Evolutionary conservation across 208 protist genomes (phyloP), one percentile per base, ranked within the genome.

Genomic region (Wallacemonas sp.): DNA sequence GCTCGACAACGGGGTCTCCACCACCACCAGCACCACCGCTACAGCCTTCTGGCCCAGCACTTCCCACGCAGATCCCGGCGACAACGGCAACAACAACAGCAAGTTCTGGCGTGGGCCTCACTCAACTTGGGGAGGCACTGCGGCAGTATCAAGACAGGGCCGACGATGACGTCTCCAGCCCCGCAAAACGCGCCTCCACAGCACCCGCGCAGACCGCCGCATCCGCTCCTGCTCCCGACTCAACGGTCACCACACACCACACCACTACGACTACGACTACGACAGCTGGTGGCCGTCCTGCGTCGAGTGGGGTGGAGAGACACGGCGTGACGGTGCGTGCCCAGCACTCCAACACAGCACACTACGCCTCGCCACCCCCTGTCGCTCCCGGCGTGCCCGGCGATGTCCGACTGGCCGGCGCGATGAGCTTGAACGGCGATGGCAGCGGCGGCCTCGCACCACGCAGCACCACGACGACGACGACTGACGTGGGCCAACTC

Each of bases 361-460:
- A 58, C 52, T 58, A 58, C 52, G 26, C n/a, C 30, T 58, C 52
- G 4, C 52, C 52, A n/a, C 52, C 52, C 3, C 52, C 52, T 5
- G 9, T 58, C 52, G 52, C 52, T 12, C 52, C 32, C 2, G 52
- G 52, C 19, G 52, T 43, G 9, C 52, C 52, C 3, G 52, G 52
- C 32, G 52, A 58, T 39, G 11, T 58, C 5, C 52, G 34, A 21
- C 14, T 58, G 52, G 52, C 52, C 4, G 30, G 0, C 14, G 12
- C 52, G 11, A 12, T 33, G 16, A 33, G 5, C 17, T 5, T 49
- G 44, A 49, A 23, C 19, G 44, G 44, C 19, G 17, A 17, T 23
- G 44, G 17, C 9, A 17, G 44, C 19, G 44, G 44, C 14, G 36
- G n/a, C n/a, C n/a, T n/a, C n/a, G n/a, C n/a, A n/a, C n/a, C n/a